A percentile compares a stretch with the other conserved stretches of the same genome.
Conservation (phyloP, 108 stramenopile species). For the Pseudonitzschia multiseries region DNA sequence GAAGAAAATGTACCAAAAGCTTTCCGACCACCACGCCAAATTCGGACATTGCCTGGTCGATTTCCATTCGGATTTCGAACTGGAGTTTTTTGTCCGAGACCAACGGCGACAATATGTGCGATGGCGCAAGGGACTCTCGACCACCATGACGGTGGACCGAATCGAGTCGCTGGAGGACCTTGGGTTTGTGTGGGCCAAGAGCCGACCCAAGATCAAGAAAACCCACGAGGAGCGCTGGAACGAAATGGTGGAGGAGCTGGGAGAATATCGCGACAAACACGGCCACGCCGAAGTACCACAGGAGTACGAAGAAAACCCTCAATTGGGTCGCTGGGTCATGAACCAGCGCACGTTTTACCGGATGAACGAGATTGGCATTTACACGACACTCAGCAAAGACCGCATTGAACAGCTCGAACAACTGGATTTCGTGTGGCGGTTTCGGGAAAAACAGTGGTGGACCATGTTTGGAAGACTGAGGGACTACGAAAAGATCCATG, state of each 20-base stretch:
- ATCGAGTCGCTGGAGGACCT: conserved; percentile 30
- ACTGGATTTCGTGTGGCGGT: conserved; percentile 53
- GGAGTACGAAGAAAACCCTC: conserved; percentile 31
- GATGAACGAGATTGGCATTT: conserved; percentile 24
- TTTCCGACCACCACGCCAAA: conserved; percentile 23
- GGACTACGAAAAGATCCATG: conserved; percentile 37
- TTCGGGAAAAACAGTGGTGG: conserved; percentile 36
- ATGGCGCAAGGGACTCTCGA: conserved; percentile 8
- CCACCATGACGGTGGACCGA: conserved; percentile 35
- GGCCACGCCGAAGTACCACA: conserved; percentile 53
- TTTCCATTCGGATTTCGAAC: conserved; percentile 6
- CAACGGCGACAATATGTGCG: conserved; percentile 40
- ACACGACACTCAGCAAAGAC: conserved; percentile 27
- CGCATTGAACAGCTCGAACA: conserved; percentile 43
- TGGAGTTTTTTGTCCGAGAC: conserved; percentile 44
- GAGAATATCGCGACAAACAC: conserved; percentile 22
- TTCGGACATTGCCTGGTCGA: conserved; percentile 40
- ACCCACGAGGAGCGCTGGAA: conserved; percentile 35
- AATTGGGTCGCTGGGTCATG: conserved; percentile 55
- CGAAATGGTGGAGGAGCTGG: conserved; percentile 29
- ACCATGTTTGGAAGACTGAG: conserved; percentile 38
- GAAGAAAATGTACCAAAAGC: conserved; percentile 40
- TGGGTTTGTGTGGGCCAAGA: conserved; percentile 32
- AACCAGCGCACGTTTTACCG: conserved; percentile 51
- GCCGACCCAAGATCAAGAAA: not conserved